A percentile compares a stretch with the other conserved stretches of the same genome.
phyloP scores from a whole-genome alignment of 306 rosid species.

The Sindora glabra region DNA sequence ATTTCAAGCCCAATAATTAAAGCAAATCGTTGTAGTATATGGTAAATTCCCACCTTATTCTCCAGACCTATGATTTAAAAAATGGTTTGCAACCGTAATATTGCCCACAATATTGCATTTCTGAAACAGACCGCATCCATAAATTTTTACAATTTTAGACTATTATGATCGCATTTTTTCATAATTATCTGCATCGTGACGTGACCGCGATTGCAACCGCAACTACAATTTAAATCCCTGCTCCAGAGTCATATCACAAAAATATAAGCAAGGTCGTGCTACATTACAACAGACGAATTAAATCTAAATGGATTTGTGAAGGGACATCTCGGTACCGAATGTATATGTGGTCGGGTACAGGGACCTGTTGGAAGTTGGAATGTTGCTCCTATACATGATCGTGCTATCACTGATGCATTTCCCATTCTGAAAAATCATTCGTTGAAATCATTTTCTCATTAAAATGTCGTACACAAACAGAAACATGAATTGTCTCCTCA shows the following conservation, averaged over 20 bases:
- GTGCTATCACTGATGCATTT: slow-evolving; percentile 80
- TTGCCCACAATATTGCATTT: too few species aligned
- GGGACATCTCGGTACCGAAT: slow-evolving; percentile 58
- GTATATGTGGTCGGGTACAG: slow-evolving; percentile 87
- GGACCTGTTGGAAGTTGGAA: slow-evolving; percentile 90
- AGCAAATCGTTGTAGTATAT: slow-evolving; percentile 9
- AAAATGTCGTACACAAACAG: slow-evolving; percentile 86
- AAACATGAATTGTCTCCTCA: slow-evolving; percentile 71
- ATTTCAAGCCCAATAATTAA: slow-evolving; percentile 1
- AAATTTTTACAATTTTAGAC: too few species aligned
- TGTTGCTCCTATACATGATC: slow-evolving; percentile 69
- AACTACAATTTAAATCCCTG: too few species aligned
- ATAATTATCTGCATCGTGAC: too few species aligned
- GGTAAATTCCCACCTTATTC: background rate
- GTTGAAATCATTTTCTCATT: slow-evolving; percentile 60
- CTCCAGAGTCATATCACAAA: background rate
- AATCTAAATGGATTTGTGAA: background rate
- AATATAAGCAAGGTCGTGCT: background rate
- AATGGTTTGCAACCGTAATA: too few species aligned
- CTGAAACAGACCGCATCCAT: too few species aligned
- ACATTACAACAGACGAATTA: background rate
- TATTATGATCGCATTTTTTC: too few species aligned
- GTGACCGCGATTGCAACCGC: too few species aligned
- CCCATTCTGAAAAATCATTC: slow-evolving; percentile 87
- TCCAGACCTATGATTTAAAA: too few species aligned